Base-by-base conservation (phyloP, 2,329 filamentous ascomycete genomes). In the Harringtonia aguacate region DNA sequence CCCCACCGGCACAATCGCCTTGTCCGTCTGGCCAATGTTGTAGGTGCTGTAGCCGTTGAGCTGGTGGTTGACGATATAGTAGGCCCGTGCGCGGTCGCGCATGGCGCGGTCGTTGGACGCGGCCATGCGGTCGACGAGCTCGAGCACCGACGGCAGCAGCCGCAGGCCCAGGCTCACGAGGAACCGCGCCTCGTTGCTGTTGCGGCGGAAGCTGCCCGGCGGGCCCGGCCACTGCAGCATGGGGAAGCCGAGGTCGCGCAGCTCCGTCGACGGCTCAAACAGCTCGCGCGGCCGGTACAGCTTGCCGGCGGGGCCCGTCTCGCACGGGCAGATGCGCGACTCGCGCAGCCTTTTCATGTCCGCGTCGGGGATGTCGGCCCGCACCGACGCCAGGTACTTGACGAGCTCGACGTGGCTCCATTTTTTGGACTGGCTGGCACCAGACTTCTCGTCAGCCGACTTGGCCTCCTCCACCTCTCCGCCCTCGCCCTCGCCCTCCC, bases 321-420 rank as follows among this genome's bases (percentile, higher is more conserved):
- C 87, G 4, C 84, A 84, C 10, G 87, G 86, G 55, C 89, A 90
- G 36, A 97, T 86, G 12, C 78, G 79, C 0, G 87, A 87, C 39
- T 81, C 75, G 45, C 75, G 82, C 21, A 98, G 71, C 55, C 83
- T 85, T 51, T 77, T 79, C 44, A 95, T 74, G 58, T 98, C 92
- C 40, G 81, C 81, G 10, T 66, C 62, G 0, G 92, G 92, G 47
- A 98, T 95, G 53, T 98, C 92, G 42, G 85, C 77, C 48, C 78
- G 79, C 24, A 98, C 92, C 9, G 89, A 94, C 12, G 90, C 79
- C 36, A 98, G 75, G 55, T 98, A 98, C 54, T 88, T 90, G 61
- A 98, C 88, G 22, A 98, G 70, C 58, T 98, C 90, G 48, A 95
- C 80, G 58, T 97, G 90, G 46, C 87, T 95, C 86, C 86, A 95